phyloP scores from a whole-genome alignment of 2,329 filamentous ascomycete genomes.

The Cordyceps farinosa region DNA sequence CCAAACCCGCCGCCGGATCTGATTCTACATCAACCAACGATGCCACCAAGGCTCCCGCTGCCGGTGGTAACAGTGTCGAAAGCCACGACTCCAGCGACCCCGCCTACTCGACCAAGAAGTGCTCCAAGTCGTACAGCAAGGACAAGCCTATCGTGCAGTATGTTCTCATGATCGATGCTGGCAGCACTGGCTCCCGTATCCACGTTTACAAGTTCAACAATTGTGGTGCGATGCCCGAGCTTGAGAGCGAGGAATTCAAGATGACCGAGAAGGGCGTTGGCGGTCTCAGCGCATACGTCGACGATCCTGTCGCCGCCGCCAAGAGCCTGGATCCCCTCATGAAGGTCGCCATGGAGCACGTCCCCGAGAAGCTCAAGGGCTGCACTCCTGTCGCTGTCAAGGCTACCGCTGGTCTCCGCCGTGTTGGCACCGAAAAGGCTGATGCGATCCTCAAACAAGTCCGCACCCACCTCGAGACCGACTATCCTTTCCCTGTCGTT shows the following conservation, averaged over 20 bases:
- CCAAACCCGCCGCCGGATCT: slow-evolving; percentile 14
- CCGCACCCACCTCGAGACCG: slow-evolving; percentile 74
- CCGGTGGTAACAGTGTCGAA: slow-evolving; percentile 44
- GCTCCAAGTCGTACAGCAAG: slow-evolving; percentile 76
- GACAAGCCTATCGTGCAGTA: slow-evolving; percentile 96
- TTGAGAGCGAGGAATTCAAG: slow-evolving; percentile 89
- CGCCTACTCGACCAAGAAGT: slow-evolving; percentile 67
- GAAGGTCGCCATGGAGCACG: slow-evolving; percentile 76
- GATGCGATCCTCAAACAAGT: slow-evolving; percentile 83
- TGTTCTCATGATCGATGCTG: slow-evolving; percentile 97
- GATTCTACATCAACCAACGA: not conserved
- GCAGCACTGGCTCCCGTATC: slow-evolving; percentile 95
- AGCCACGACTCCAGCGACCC: slow-evolving; percentile 48
- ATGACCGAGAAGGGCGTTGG: slow-evolving; percentile 86
- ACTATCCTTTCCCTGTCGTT: slow-evolving; percentile 93
- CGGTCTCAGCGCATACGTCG: slow-evolving; percentile 80
- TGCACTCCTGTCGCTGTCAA: slow-evolving; percentile 97
- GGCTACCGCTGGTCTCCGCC: slow-evolving; percentile 88
- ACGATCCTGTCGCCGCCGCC: slow-evolving; percentile 82
- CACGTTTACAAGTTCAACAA: slow-evolving; percentile 98
- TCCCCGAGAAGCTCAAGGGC: slow-evolving; percentile 84
- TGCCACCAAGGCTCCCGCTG: slow-evolving; percentile 10
- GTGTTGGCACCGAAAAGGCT: slow-evolving; percentile 78
- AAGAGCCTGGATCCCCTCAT: slow-evolving; percentile 85
- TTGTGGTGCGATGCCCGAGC: slow-evolving; percentile 62